Evolutionary conservation across 768 basidiomycete species (phyloP), one percentile per base, ranked within the genome.

Genomic region (Cubamyces lactineus): DNA sequence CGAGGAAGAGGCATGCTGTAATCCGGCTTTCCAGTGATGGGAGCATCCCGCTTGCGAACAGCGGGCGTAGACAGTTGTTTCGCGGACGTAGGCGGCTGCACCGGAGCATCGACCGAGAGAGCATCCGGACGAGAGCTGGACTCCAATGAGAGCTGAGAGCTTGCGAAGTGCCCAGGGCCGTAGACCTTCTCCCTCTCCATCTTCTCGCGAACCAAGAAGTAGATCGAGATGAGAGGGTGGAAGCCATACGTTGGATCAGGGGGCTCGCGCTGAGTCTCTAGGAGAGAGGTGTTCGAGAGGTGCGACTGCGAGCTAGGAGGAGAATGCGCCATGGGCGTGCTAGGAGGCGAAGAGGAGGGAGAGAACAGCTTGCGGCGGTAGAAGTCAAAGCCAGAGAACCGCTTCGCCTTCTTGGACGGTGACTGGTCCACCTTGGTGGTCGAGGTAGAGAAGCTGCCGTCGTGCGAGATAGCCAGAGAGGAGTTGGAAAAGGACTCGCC

Each of bases 371-470:
- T 98, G 69, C 89, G 85, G 41, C 92, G 85, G 71, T 96, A 96
- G 69, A 94, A 97, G 70, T 97, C 96, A 70, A 99, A 92, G 2
- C 89, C 96, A 13, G 92, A 94, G 73, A 98, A 98, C n/a, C 96
- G 84, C 71, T 88, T 92, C 21, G 82, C 80, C 70, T 88, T 89
- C 77, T 86, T 85, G 58, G 73, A 70, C 34, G 74, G 70, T 1
- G 73, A 71, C 40, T 64, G 62, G 51, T 67, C 67, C 43, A 79
- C 79, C 69, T 77, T 79, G 9, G 65, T 66, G 2, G 63, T 53
- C 4, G 65, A 40, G 8, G 66, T 78, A 6, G 63, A 64, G 53
- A 59, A 64, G 45, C 71, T 67, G 59, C 78, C 79, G 59, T 81
- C 79, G 60, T 73, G 87, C 24, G 86, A 87, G 43, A 89, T 80